Evolutionary conservation across 2,329 filamentous ascomycete species (phyloP).

Genomic region (Pseudomassariella vexata): DNA sequence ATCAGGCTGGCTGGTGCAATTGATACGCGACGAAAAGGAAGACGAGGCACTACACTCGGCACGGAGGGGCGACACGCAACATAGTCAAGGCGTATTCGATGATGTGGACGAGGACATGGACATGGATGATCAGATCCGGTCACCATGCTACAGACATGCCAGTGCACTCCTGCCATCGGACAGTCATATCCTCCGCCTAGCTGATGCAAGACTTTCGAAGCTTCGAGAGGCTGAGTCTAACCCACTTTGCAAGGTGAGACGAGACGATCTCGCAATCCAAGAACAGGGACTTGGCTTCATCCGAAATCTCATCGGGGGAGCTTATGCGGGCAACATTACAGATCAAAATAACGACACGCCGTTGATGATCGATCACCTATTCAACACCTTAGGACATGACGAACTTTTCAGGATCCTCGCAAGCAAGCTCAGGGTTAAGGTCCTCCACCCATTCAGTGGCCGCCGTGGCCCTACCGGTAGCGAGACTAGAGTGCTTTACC

Average conservation of each 20-base stretch:
- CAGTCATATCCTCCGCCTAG: constrained; percentile 34
- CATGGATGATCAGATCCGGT: constrained; percentile 39
- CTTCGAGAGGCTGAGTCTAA: constrained; percentile 64
- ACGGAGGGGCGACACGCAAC: constrained; percentile 24
- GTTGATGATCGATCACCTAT: constrained; percentile 80
- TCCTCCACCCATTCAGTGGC: constrained; percentile 47
- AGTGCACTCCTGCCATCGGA: constrained; percentile 10
- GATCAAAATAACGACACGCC: constrained; percentile 44
- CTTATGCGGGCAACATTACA: constrained; percentile 41
- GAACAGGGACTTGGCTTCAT: constrained; percentile 88
- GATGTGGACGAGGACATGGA: constrained; percentile 55
- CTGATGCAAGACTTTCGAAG: constrained; percentile 41
- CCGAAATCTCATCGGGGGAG: constrained; percentile 75
- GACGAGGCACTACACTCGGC: constrained; percentile 41
- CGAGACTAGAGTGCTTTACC: constrained; percentile 47
- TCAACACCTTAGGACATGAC: constrained; percentile 69
- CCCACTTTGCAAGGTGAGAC: constrained; percentile 59
- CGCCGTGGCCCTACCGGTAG: constrained; percentile 21
- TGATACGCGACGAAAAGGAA: constrained; percentile 62
- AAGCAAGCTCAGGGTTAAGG: constrained; percentile 64
- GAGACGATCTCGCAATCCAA: constrained; percentile 79
- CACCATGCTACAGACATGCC: constrained; percentile 13
- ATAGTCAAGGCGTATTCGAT: constrained; percentile 20
- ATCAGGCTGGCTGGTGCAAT: constrained; percentile 72
- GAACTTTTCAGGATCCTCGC: constrained; percentile 76